Evolutionary conservation across 352 stramenopile genomes (phyloP).

Genomic region (Pythium scleroteichum): DNA sequence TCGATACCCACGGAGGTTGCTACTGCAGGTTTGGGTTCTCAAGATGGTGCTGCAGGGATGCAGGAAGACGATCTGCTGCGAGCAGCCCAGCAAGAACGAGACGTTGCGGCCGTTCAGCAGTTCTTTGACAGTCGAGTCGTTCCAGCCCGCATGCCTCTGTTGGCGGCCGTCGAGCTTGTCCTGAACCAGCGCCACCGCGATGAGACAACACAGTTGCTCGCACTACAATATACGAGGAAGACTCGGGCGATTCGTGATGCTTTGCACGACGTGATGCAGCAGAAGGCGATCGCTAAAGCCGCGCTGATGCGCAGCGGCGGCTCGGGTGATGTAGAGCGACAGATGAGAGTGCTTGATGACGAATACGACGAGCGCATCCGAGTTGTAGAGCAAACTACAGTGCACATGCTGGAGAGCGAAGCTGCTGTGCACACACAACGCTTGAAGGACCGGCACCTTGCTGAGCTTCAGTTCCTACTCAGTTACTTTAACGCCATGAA

Average conservation of each 20-base stretch:
- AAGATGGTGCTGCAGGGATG: background rate
- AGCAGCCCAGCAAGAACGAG: conserved; percentile 40
- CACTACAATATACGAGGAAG: conserved; percentile 31
- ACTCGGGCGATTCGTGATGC: conserved; percentile 28
- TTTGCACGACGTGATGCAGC: conserved; percentile 43
- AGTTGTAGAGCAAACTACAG: conserved; percentile 33
- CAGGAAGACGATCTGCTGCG: conserved; percentile 14
- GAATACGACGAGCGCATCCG: conserved; percentile 45
- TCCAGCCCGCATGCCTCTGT: conserved; percentile 48
- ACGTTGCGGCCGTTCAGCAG: conserved; percentile 56
- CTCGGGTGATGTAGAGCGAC: conserved; percentile 16
- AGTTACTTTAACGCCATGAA: conserved; percentile 39
- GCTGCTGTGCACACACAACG: conserved; percentile 32
- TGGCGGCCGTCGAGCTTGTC: conserved; percentile 57
- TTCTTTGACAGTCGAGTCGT: conserved; percentile 54
- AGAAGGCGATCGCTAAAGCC: conserved; percentile 55
- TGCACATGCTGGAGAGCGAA: conserved; percentile 30
- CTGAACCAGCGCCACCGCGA: conserved; percentile 54
- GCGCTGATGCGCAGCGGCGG: conserved; percentile 23
- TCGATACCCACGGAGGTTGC: background rate
- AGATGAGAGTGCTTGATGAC: conserved; percentile 39
- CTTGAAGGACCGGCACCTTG: conserved; percentile 45
- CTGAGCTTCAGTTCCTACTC: conserved; percentile 48
- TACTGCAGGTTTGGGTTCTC: no score
- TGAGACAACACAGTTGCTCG: conserved; percentile 42